A percentile compares a stretch with the other conserved stretches of the same genome.
Conservation (phyloP, 306 rosid species). For the Prunus dulcis region DNA sequence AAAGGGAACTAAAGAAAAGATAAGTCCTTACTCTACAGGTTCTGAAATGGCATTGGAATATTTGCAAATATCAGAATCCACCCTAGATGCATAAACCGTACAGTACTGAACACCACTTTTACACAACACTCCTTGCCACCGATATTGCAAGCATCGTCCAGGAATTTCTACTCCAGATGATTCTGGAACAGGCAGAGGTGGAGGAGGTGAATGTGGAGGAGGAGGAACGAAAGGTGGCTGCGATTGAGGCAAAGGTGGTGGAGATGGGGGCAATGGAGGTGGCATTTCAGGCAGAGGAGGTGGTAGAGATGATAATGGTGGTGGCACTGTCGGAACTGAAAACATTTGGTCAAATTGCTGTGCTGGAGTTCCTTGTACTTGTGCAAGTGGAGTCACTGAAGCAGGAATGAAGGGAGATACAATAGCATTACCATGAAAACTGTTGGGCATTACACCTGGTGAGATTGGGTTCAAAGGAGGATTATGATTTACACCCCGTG, state of each 20-base stretch:
- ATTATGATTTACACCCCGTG: slow-evolving; percentile 59
- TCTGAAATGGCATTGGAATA: slow-evolving; percentile 70
- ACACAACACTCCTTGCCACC: slow-evolving; percentile 83
- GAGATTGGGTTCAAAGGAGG: slow-evolving; percentile 55
- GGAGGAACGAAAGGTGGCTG: slow-evolving; percentile 79
- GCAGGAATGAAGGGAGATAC: slow-evolving; percentile 73
- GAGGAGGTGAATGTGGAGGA: slow-evolving; percentile 76
- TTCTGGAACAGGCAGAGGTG: slow-evolving; percentile 48
- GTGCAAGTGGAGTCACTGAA: slow-evolving; percentile 85
- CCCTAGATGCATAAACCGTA: slow-evolving; percentile 65
- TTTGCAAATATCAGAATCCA: slow-evolving; percentile 67
- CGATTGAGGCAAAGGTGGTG: slow-evolving; percentile 79
- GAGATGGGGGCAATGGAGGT: slow-evolving; percentile 75
- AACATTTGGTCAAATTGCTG: slow-evolving; percentile 63
- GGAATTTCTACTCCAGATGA: slow-evolving; percentile 42
- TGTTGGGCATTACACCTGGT: slow-evolving; percentile 48
- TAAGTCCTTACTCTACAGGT: slow-evolving; percentile 68
- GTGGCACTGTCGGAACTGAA: slow-evolving; percentile 53
- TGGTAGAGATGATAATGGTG: slow-evolving; percentile 54
- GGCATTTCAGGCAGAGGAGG: slow-evolving; percentile 75
- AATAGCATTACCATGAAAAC: slow-evolving; percentile 53
- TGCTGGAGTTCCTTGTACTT: slow-evolving; percentile 64
- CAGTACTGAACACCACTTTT: slow-evolving; percentile 96
- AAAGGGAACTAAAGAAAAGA: slow-evolving; percentile 18
- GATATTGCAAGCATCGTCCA: slow-evolving; percentile 43